phyloP scores from a whole-genome alignment of 2,329 filamentous ascomycete species.

The Hirsutella rhossiliensis region DNA sequence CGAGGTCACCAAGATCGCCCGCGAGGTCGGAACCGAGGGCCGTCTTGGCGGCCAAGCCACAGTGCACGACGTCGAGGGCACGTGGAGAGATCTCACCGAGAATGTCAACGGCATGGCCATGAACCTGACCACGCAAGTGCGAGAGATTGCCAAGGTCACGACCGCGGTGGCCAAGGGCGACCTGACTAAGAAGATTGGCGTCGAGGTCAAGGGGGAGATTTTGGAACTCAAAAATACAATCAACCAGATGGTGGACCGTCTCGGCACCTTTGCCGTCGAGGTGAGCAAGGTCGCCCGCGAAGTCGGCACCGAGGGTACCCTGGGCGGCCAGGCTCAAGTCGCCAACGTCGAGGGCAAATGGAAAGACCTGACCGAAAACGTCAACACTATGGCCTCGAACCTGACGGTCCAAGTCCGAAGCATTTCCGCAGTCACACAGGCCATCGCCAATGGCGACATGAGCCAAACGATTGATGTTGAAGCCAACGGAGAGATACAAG shows the following conservation, averaged over 20 bases:
- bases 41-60: constrained; percentile 89
- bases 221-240: constrained; percentile 93
- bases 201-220: constrained; percentile 90
- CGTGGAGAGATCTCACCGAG: constrained; percentile 91
- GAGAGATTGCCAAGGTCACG: constrained; percentile 93
- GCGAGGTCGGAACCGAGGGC: constrained; percentile 93
- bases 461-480: constrained; percentile 92
- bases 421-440: constrained; percentile 89
- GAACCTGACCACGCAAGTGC: constrained; percentile 93
- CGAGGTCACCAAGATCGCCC: constrained; percentile 91
- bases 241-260: constrained; percentile 96
- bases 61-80: constrained; percentile 91
- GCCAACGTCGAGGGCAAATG: constrained; percentile 95
- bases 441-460: constrained; percentile 91
- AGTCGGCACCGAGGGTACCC: constrained; percentile 89
- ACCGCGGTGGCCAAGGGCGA: constrained; percentile 92
- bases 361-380: constrained; percentile 90
- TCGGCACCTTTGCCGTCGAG: constrained; percentile 91
- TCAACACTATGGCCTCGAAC: constrained; percentile 65
- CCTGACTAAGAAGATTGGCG: constrained; percentile 89
- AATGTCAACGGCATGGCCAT: constrained; percentile 98
- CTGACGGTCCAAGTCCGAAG: constrained; percentile 68
- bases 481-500: constrained; percentile 86
- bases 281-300: constrained; percentile 92
- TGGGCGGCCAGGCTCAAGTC: constrained; percentile 87